Evolutionary conservation across 2,329 filamentous ascomycete genomes (phyloP).

Genomic region (Diaporthe amygdali): DNA sequence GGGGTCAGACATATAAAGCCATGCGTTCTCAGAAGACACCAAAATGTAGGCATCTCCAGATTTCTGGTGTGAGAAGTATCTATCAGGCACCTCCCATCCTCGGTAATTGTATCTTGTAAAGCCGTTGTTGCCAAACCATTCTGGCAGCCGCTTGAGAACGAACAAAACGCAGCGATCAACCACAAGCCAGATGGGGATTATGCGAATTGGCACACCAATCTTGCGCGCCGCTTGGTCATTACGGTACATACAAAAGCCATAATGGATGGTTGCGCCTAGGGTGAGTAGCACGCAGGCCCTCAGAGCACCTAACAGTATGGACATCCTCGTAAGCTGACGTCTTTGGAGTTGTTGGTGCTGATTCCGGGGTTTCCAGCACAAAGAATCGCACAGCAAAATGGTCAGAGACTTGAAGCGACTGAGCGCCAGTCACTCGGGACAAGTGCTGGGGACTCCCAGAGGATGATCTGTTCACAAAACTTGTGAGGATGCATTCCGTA

Average conservation of each 20-base stretch:
- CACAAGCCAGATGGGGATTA: slow-evolving; percentile 38
- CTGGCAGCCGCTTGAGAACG: slow-evolving; percentile 30
- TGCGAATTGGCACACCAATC: slow-evolving; percentile 37
- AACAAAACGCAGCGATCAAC: slow-evolving; percentile 31
- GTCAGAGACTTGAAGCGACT: too few species aligned
- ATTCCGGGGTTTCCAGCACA: too few species aligned
- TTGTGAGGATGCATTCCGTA: too few species aligned
- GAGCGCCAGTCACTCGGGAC: too few species aligned
- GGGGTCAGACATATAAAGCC: background rate
- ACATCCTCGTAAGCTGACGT: too few species aligned
- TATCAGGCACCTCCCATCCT: slow-evolving; percentile 28
- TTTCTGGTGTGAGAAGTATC: slow-evolving; percentile 26
- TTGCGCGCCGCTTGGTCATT: slow-evolving; percentile 31
- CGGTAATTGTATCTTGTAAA: slow-evolving; percentile 39
- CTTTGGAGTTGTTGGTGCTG: too few species aligned
- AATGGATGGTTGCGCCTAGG: background rate
- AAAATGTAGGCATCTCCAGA: slow-evolving; percentile 30
- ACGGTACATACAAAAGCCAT: background rate
- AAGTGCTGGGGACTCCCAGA: too few species aligned
- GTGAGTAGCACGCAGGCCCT: too few species aligned
- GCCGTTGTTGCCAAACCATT: slow-evolving; percentile 31
- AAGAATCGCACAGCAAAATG: too few species aligned
- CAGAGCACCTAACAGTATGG: too few species aligned
- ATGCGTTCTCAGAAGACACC: background rate
- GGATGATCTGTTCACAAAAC: too few species aligned